Conservation (phyloP, 2,329 filamentous ascomycete species). For the Arthroderma sp. region DNA sequence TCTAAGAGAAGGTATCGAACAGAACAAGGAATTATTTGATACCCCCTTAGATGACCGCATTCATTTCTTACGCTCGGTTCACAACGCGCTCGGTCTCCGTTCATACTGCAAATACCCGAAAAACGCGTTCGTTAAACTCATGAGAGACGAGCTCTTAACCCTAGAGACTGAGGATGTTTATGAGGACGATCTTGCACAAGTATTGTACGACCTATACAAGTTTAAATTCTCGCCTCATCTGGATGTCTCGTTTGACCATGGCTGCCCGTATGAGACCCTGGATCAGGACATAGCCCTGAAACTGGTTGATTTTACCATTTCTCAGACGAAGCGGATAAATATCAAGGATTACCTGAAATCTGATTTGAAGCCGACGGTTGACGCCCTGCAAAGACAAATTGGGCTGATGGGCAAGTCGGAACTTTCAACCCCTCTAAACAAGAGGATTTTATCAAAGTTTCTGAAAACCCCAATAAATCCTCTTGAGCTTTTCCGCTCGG, state of each 20-base stretch:
- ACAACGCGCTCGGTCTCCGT: slow-evolving; percentile 71
- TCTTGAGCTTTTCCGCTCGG: slow-evolving; percentile 63
- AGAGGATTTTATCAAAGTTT: slow-evolving; percentile 67
- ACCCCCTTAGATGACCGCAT: slow-evolving; percentile 60
- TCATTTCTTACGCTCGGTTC: slow-evolving; percentile 67
- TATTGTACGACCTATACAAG: slow-evolving; percentile 71
- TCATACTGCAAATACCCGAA: slow-evolving; percentile 75
- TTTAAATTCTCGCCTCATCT: slow-evolving; percentile 60
- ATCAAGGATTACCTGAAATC: slow-evolving; percentile 88
- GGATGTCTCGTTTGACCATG: slow-evolving; percentile 63
- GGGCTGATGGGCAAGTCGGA: slow-evolving; percentile 62
- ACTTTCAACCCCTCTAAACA: slow-evolving; percentile 73
- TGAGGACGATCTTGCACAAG: slow-evolving; percentile 76
- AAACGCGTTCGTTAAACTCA: slow-evolving; percentile 77
- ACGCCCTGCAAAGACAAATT: slow-evolving; percentile 82
- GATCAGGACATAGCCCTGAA: slow-evolving; percentile 70
- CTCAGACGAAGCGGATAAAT: slow-evolving; percentile 67
- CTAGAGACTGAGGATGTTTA: slow-evolving; percentile 66
- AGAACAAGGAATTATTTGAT: slow-evolving; percentile 53
- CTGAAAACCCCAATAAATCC: slow-evolving; percentile 77
- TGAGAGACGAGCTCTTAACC: slow-evolving; percentile 71
- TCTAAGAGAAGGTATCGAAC: slow-evolving; percentile 60
- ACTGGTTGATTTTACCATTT: slow-evolving; percentile 71
- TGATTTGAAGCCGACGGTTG: slow-evolving; percentile 77
- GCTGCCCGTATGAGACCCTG: slow-evolving; percentile 62